These are phyloP conservation scores for Salvia miltiorrhiza DNA, from an alignment of 257 asterid genomes.

Conservation along the genomic window DNA sequence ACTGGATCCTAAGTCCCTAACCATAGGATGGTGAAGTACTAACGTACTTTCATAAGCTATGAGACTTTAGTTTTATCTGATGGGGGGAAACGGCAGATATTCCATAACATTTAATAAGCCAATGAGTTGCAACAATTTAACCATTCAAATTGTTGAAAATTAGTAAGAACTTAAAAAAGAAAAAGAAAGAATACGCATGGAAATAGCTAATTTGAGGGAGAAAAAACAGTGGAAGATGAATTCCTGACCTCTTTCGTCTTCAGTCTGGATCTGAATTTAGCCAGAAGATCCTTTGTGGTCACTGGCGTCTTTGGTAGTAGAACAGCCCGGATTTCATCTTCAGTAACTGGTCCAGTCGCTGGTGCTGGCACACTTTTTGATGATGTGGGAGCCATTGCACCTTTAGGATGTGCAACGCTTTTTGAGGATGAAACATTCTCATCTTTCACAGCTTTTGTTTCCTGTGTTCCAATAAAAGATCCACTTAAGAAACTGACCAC, in stretches of 20 bases:
- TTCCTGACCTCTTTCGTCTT: conserved; percentile 68
- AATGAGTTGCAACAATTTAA: not conserved
- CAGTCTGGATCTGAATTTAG: conserved; percentile 80
- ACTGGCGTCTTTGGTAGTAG: conserved; percentile 59
- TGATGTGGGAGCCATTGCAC: conserved; percentile 43
- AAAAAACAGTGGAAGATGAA: not conserved
- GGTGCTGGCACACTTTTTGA: conserved; percentile 46
- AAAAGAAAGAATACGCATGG: not conserved
- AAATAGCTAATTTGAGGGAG: not conserved
- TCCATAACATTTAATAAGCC: not conserved
- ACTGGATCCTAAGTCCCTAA: too few species aligned
- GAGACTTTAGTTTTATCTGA: not conserved
- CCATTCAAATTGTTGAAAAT: not conserved
- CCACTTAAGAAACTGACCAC: not conserved
- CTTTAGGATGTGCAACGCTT: conserved; percentile 45
- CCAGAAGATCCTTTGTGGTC: conserved; percentile 92
- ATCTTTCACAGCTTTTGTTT: conserved; percentile 55
- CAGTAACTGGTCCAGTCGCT: conserved; percentile 77
- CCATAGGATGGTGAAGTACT: not conserved
- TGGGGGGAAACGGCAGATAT: not conserved
- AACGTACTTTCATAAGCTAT: not conserved
- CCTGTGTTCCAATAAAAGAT: conserved; percentile 38
- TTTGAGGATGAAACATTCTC: conserved; percentile 50
- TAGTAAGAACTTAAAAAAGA: too few species aligned
- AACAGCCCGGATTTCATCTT: conserved; percentile 86